Evolutionary conservation across 2,329 filamentous ascomycete species (phyloP).

Genomic region (Exophiala dermatitidis): DNA sequence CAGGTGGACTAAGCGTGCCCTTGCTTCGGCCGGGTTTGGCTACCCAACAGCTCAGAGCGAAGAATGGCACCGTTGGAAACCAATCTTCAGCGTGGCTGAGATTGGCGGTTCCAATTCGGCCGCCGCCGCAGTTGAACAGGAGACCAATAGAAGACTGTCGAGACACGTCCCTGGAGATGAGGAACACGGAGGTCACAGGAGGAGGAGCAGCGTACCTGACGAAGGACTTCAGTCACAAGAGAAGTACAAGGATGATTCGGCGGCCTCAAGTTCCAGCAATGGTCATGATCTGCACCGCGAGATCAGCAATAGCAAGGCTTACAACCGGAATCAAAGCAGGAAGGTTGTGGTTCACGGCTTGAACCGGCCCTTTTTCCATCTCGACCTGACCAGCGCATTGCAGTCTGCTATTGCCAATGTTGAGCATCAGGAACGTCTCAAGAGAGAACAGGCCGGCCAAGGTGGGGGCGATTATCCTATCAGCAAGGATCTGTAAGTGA

Average conservation of each 20-base stretch:
- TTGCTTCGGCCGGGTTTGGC: slow-evolving; percentile 81
- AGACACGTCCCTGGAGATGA: slow-evolving; percentile 28
- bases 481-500: not conserved
- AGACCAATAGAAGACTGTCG: slow-evolving; percentile 44
- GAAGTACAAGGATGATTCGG: slow-evolving; percentile 23
- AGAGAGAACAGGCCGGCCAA: not conserved
- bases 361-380: slow-evolving; percentile 86
- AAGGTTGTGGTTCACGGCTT: slow-evolving; percentile 68
- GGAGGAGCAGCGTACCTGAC: slow-evolving; percentile 4
- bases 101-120: slow-evolving; percentile 66
- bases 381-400: slow-evolving; percentile 81
- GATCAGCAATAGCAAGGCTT: slow-evolving; percentile 44
- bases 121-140: slow-evolving; percentile 59
- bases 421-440: slow-evolving; percentile 36
- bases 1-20: slow-evolving; percentile 86
- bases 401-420: slow-evolving; percentile 80
- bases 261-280: slow-evolving; percentile 29
- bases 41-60: slow-evolving; percentile 56
- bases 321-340: slow-evolving; percentile 28
- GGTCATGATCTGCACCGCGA: slow-evolving; percentile 41
- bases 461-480: not conserved
- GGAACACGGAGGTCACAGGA: slow-evolving; percentile 13
- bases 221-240: not conserved
- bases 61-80: slow-evolving; percentile 68
- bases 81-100: slow-evolving; percentile 91